Base-by-base conservation (phyloP, 2,329 filamentous ascomycete genomes). In the Emergomyces pasteurianus region DNA sequence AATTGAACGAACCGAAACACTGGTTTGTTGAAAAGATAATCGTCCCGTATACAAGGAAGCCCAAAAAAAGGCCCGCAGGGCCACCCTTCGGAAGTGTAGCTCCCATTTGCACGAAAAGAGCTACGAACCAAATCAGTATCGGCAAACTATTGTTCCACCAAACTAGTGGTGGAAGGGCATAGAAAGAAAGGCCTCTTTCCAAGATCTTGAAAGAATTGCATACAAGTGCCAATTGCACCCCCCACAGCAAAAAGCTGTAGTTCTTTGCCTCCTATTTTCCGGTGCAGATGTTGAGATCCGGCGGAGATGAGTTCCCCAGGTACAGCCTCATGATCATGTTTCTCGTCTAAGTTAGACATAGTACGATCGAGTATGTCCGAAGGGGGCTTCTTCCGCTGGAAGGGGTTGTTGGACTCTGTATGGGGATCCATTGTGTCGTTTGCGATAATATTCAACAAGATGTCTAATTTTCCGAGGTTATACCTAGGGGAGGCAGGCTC, bases 231-330 rank as follows among this genome's bases (percentile, higher is more conserved):
- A 59, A 72, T 73, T 9, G 71, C 70, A 36, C 71, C 71, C 21
- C 71, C 71, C 18, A 73, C 69, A 1, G 71, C 72, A 62, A 71
- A 67, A 1, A 73, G 65, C 60, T 74, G 72, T 9, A 73, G 66
- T 56, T 73, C 69, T 55, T 68, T 69, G 12, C 70, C 68, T 38
- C 68, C 61, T 14, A 73, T 62, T 58, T 68, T 71, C 4, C 72
- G 67, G 58, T 74, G 70, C 5, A 74, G 66, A 52, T 64, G 46
- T 28, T 68, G 65, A 21, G 66, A 67, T 16, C 67, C 66, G 58
- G 67, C 61, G 21, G 62, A 54, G 26, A 63, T 62, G 38, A 62
- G 58, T 57, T 59, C 60, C 12, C 28, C 46, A 40, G 60, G 58
- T 49, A 62, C 34, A n/a, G 56, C 58, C 12, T 40, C 28, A 26